Conservation (phyloP, 2,329 filamentous ascomycete genomes). For the Ascochyta fabae region DNA sequence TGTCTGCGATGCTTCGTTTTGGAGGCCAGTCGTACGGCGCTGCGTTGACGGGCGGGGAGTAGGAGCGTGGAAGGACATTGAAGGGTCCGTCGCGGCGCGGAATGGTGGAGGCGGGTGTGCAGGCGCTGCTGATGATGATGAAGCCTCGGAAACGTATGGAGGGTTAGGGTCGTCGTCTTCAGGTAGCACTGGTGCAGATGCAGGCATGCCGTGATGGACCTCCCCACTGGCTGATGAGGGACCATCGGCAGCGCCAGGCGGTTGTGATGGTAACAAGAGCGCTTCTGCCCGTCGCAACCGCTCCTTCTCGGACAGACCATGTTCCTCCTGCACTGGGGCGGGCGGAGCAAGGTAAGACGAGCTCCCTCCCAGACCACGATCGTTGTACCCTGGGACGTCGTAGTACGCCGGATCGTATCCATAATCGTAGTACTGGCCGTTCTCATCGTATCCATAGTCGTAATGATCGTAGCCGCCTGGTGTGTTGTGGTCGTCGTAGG, state of each 20-base stretch:
- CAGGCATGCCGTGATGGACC: slow-evolving; percentile 31
- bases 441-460: slow-evolving; percentile 40
- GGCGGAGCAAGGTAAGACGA: slow-evolving; percentile 62
- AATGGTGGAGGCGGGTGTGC: slow-evolving; percentile 38
- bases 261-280: slow-evolving; percentile 80
- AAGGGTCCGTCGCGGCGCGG: slow-evolving; percentile 21
- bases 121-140: slow-evolving; percentile 31
- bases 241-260: slow-evolving; percentile 60
- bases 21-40: slow-evolving; percentile 19
- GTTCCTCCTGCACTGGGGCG: slow-evolving; percentile 62
- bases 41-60: slow-evolving; percentile 21
- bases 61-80: slow-evolving; percentile 15
- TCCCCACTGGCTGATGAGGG: slow-evolving; percentile 50
- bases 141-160: slow-evolving; percentile 29
- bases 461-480: slow-evolving; percentile 31
- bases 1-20: slow-evolving; percentile 23
- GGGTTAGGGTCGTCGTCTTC: slow-evolving; percentile 41
- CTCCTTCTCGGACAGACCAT: slow-evolving; percentile 79
- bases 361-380: slow-evolving; percentile 40
- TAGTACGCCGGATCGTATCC: slow-evolving; percentile 42
- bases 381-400: slow-evolving; percentile 38
- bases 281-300: slow-evolving; percentile 78
- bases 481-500: slow-evolving; percentile 21
- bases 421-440: slow-evolving; percentile 43
- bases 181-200: slow-evolving; percentile 46